phyloP scores from a whole-genome alignment of 345 rosid genomes.

The Bruguiera gymnorhiza region DNA sequence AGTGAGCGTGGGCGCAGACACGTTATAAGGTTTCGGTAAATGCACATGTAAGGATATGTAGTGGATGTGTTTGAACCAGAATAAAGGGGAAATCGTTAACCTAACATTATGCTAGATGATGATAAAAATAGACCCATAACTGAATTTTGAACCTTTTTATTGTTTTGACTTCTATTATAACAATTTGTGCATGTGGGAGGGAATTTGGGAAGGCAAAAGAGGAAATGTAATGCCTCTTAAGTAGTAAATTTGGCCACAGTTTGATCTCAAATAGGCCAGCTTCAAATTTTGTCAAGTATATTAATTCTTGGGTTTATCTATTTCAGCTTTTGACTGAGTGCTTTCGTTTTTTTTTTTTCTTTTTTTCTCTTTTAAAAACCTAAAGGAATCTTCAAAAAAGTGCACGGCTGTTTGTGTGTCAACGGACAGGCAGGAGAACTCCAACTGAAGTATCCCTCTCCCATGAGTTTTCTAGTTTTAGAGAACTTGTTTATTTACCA shows the following conservation, averaged over 20 bases:
- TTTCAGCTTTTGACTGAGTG: too few relatives aligned
- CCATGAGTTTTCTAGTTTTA: too few relatives aligned
- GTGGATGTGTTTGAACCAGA: constrained; percentile 10
- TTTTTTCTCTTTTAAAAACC: too few relatives aligned
- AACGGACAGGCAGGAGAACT: too few relatives aligned
- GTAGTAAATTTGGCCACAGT: neutral
- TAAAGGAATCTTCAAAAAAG: too few relatives aligned
- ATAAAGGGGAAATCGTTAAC: constrained; percentile 17
- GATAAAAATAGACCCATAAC: constrained; percentile 36
- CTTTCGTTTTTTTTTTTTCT: neutral
- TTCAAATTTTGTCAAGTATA: neutral
- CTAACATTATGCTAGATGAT: constrained; percentile 20
- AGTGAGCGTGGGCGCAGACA: too few relatives aligned
- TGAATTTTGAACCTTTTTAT: constrained; percentile 15
- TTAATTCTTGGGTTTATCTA: too few relatives aligned
- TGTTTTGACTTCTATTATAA: constrained; percentile 1
- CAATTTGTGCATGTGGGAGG: neutral
- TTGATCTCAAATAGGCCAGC: neutral
- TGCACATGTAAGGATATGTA: neutral
- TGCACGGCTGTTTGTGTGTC: too few relatives aligned
- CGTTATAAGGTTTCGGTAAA: too few relatives aligned
- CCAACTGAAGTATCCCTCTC: too few relatives aligned
- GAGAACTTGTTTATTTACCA: too few relatives aligned
- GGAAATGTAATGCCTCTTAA: neutral
- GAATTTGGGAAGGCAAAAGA: neutral